Percentiles rank a stretch among this genome's conserved stretches.
These are phyloP conservation scores for Malassezia globosa DNA, from an alignment of 1,284 basidiomycete species.

Conservation along the genomic window DNA sequence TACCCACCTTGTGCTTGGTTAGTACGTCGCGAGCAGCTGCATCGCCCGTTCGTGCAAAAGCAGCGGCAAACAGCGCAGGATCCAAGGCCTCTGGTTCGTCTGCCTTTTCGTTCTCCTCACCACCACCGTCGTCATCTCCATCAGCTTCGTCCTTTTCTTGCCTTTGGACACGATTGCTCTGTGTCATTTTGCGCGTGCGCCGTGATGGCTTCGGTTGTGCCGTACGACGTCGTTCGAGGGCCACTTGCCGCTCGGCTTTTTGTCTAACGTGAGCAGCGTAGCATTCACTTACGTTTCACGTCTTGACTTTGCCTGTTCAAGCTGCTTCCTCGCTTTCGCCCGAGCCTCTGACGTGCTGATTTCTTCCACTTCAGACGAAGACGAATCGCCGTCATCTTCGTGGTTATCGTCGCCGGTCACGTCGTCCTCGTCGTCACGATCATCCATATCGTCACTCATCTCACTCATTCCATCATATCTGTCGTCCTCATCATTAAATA, in stretches of 20 bases:
- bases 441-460: neutral
- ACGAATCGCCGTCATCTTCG: too few species aligned
- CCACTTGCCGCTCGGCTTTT: neutral
- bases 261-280: constrained; percentile 1
- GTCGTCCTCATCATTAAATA: too few species aligned
- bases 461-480: too few species aligned
- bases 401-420: neutral
- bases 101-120: neutral
- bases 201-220: constrained; percentile 1
- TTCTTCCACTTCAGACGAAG: constrained; percentile 13
- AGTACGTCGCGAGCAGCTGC: constrained; percentile 21
- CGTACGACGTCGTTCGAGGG: constrained; percentile 1
- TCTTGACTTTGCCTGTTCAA: neutral
- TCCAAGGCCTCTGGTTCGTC: constrained; percentile 15
- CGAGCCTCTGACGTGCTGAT: constrained; percentile 8
- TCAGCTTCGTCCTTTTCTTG: neutral
- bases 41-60: constrained; percentile 22
- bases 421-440: neutral
- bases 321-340: neutral
- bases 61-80: constrained; percentile 32
- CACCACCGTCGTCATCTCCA: neutral
- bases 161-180: too few species aligned
- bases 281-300: neutral
- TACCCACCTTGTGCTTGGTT: too few species aligned
- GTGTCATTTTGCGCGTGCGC: constrained; percentile 2